Evolutionary conservation across 805 yeast species (phyloP).

Genomic region (Metschnikowia arizonensis): DNA sequence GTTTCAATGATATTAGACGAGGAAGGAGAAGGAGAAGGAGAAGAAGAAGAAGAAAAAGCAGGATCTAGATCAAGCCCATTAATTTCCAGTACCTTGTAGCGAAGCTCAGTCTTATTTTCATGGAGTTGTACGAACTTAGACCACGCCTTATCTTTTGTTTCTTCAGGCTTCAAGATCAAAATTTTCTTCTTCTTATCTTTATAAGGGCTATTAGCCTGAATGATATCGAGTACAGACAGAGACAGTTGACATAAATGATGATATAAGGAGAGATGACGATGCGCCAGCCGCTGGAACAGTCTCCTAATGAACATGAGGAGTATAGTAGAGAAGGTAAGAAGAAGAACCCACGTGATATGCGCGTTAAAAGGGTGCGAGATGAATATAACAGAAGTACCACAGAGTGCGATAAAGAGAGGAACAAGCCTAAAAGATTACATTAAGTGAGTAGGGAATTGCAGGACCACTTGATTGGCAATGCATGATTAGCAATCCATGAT

Average conservation of each 20-base stretch:
- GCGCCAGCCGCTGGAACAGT: not conserved
- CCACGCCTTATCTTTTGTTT: constrained; percentile 15
- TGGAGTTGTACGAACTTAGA: constrained; percentile 5
- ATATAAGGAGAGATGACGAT: constrained; percentile 5
- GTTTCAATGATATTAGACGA: not conserved
- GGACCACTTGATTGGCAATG: no score
- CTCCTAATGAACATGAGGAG: not conserved
- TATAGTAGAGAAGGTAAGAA: not conserved
- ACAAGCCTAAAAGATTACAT: no score
- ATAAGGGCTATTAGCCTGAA: constrained; percentile 4
- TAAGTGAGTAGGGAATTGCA: no score
- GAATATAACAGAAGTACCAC: no score
- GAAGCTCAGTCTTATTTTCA: not conserved
- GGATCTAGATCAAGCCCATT: constrained; percentile 1
- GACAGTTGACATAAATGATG: not conserved
- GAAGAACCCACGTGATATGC: not conserved
- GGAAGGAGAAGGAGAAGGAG: no score
- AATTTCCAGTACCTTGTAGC: not conserved
- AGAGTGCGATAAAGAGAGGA: no score
- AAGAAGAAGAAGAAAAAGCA: not conserved
- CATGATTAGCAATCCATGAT: no score
- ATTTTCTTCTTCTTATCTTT: constrained; percentile 8
- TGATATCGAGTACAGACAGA: constrained; percentile 8
- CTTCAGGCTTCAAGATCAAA: constrained; percentile 17
- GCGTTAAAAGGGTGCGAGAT: not conserved